Base-by-base conservation (phyloP, 176 grass and related monocot species). In the Bothriochloa decipiens region DNA sequence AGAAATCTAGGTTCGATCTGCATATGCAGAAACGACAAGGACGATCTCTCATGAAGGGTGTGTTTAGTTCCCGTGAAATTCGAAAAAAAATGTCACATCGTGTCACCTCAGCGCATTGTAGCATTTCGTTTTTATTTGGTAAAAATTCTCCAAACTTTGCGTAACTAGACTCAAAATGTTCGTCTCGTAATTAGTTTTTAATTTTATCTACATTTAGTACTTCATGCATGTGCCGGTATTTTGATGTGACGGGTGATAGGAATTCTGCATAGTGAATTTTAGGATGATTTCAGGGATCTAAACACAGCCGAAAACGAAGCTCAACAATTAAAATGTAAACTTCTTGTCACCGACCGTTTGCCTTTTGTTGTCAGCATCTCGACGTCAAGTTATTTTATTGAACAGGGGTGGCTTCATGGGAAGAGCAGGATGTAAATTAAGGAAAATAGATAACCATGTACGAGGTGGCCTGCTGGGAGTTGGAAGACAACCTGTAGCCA, bases 11-110 rank as follows among this genome's bases (percentile, higher is more conserved):
- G 70, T 28, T 47, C 13, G 70, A 47, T 73, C 42, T 47, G 70
- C 70, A 73, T 28, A 73, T 17, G 42, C 42, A 28, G 42, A 9
- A 71, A 28, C 47, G 70, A 73, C 70, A 73, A 47, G 70, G 70
- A 17, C 41, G 42, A 47, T 47, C 42, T 46, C 23, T 4, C 13
- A 26, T 47, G 70, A n/a, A n/a, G n/a, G n/a, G n/a, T n/a, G n/a
- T n/a, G n/a, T n/a, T n/a, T n/a, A n/a, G n/a, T n/a, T n/a, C n/a
- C n/a, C n/a, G n/a, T n/a, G n/a, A n/a, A n/a, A n/a, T n/a, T n/a
- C n/a, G n/a, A n/a, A n/a, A n/a, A n/a, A n/a, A n/a, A n/a, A n/a
- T n/a, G n/a, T n/a, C n/a, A n/a, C n/a, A n/a, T n/a, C n/a, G n/a
- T n/a, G n/a, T n/a, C n/a, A n/a, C n/a, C n/a, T n/a, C n/a, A n/a